Evolutionary conservation across 2,329 filamentous ascomycete genomes (phyloP), one percentile per base, ranked within the genome.

Genomic region (Atkinsonella texensis): DNA sequence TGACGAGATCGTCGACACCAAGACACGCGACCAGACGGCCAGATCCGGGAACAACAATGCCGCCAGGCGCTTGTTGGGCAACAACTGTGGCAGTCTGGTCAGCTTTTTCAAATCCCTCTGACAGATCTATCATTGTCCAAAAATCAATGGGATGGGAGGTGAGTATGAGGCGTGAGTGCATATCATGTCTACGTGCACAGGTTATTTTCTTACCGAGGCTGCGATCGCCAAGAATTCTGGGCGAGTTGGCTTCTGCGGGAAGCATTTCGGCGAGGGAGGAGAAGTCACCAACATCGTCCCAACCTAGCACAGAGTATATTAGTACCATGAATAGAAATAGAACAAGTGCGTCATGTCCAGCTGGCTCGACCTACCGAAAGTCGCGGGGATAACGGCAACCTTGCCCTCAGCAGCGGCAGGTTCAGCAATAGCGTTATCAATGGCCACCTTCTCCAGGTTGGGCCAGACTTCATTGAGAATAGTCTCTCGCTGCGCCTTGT

Each of bases 201-300:
- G 28, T 28, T 8, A 28, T 28, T 28, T 28, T 43, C 55, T 49
- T 55, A 59, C 58, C 58, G 9, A 61, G 55, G 18, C 54, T 58
- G 40, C 52, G 54, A 38, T 61, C 58, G 20, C 59, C 59, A 8
- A 61, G 51, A 35, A 61, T 52, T 18, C 58, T 56, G 13, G 59
- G 59, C 8, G 50, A 52, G 50, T 61, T 61, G 18, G 55, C 54
- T 28, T 60, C 59, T 43, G 59, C 58, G 32, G 59, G 59, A 49
- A 61, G 55, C 59, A 61, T 61, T 49, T 61, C 59, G 1, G 59
- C 55, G 33, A 61, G 51, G 15, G 59, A 61, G 9, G 59, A 61
- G 41, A 61, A 61, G 53, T 61, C 59, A 55, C 59, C 59, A 23
- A 61, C 59, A 50, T 61, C 59, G 35, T 61, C 59, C 59, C 59